Base-by-base conservation (phyloP, 2,329 filamentous ascomycete genomes). In the Ophiostoma australiae region DNA sequence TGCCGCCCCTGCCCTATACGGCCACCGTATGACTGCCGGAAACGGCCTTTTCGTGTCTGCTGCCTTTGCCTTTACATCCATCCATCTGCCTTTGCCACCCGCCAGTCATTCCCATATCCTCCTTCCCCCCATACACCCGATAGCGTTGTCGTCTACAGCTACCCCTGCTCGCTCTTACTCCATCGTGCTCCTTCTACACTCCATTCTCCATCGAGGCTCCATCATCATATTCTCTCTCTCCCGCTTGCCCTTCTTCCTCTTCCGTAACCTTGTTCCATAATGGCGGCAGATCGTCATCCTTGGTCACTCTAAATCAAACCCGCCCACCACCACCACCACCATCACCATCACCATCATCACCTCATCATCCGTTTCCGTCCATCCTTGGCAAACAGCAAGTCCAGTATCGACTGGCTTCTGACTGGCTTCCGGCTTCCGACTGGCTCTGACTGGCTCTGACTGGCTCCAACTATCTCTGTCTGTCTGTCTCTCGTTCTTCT, bases 11-110 rank as follows among this genome's bases (percentile, higher is more conserved):
- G n/a, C 63, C 4, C 63, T 66, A 20, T 23, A 33, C 41, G 20
- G 35, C 20, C 67, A 69, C 39, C 68, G 68, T 65, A 20, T 48
- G 17, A 67, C 68, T 63, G 13, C 70, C 68, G 70, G 68, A 70
- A 71, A 63, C 70, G 63, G 63, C 63, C 33, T 66, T n/a, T 37
- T 13, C 10, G n/a, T 61, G 39, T 61, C 23, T 65, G 13, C 15
- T 33, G 6, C 33, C 4, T 33, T 33, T 63, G 33, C 55, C 23
- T 58, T 71, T 44, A 7, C 6, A 31, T 31, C 27, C 27, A 31
- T 31, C 27, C 3, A 11, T 23, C 17, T 48, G n/a, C 41, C 44
- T 67, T 71, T 44, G 33, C 67, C 67, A 71, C 61, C 33, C 61
- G 61, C 20, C 3, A 31, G 61, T 37, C 17, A 31, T 23, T 37